These are phyloP conservation scores for Hamiltosporidium tvaerminnensis DNA, from an alignment of 371 early-diverging fungal genomes.

Conservation along the genomic window DNA sequence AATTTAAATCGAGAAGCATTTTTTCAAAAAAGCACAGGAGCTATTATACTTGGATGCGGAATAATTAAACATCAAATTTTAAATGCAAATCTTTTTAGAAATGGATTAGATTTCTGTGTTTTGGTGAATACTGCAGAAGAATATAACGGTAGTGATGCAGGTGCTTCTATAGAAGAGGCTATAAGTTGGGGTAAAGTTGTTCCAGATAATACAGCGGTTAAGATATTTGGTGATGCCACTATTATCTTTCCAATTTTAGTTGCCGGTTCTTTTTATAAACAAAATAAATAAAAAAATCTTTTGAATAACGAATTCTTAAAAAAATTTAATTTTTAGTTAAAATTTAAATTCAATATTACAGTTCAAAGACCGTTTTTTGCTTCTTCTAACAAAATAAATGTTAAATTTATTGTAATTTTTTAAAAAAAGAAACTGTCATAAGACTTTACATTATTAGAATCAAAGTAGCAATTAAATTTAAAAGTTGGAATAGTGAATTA, in stretches of 20 bases:
- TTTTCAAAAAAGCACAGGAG: slow-evolving; percentile 77
- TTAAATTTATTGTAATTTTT: no score
- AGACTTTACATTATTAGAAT: no score
- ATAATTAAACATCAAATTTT: slow-evolving; percentile 95
- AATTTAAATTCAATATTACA: no score
- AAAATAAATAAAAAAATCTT: not conserved
- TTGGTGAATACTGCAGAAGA: slow-evolving; percentile 93
- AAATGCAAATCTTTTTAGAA: slow-evolving; percentile 88
- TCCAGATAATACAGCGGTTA: slow-evolving; percentile 66
- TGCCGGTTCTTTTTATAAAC: slow-evolving; percentile 62
- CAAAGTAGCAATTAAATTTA: no score
- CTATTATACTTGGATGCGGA: slow-evolving; percentile 93
- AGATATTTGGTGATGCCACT: slow-evolving; percentile 84
- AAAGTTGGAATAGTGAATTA: no score
- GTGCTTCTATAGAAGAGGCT: slow-evolving; percentile 92
- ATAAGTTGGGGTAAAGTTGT: slow-evolving; percentile 97
- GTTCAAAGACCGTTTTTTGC: no score
- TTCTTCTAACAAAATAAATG: no score
- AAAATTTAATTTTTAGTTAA: no score
- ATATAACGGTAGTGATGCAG: slow-evolving; percentile 96
- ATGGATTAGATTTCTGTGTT: slow-evolving; percentile 92
- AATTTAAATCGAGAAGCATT: slow-evolving; percentile 78
- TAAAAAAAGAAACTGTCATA: no score
- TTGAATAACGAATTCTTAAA: not conserved
- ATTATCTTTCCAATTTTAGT: slow-evolving; percentile 81